A percentile compares a stretch with the other conserved stretches of the same genome.
Evolutionary conservation across 2,329 filamentous ascomycete genomes (phyloP).

Genomic region (Venturia asperata): DNA sequence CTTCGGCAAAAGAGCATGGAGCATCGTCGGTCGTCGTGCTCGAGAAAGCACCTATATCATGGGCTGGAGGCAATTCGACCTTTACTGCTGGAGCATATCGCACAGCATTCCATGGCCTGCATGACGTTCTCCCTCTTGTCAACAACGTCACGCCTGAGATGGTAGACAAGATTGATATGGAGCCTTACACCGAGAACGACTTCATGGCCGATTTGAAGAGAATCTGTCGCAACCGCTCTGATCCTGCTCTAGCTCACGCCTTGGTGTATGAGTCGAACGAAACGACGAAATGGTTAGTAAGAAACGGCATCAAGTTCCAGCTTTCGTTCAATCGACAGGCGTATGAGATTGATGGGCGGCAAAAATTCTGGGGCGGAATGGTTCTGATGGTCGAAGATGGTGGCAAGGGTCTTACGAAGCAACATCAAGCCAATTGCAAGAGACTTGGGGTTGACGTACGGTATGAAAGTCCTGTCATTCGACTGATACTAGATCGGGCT

Average conservation of each 20-base stretch:
- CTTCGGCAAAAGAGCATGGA: too few species aligned
- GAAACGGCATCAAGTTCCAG: constrained; percentile 47
- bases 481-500: constrained; percentile 31
- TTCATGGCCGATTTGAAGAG: constrained; percentile 52
- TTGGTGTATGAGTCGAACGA: constrained; percentile 48
- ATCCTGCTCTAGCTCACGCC: constrained; percentile 41
- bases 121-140: too few species aligned
- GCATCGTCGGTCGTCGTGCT: too few species aligned
- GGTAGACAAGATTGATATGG: too few species aligned
- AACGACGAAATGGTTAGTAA: constrained; percentile 49
- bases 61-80: too few species aligned
- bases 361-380: constrained; percentile 62
- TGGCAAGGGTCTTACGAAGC: constrained; percentile 51
- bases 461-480: constrained; percentile 42
- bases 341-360: constrained; percentile 53
- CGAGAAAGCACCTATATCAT: too few species aligned
- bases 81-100: too few species aligned
- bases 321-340: constrained; percentile 60
- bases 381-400: constrained; percentile 52
- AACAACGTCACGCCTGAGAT: too few species aligned
- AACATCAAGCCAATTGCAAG: constrained; percentile 41
- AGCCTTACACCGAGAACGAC: constrained; percentile 29
- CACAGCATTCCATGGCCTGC: too few species aligned
- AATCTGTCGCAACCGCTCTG: constrained; percentile 49
- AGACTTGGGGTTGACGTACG: constrained; percentile 35